Evolutionary conservation across 129 eudicot species (phyloP).

Genomic region (Artemisia argyi): DNA sequence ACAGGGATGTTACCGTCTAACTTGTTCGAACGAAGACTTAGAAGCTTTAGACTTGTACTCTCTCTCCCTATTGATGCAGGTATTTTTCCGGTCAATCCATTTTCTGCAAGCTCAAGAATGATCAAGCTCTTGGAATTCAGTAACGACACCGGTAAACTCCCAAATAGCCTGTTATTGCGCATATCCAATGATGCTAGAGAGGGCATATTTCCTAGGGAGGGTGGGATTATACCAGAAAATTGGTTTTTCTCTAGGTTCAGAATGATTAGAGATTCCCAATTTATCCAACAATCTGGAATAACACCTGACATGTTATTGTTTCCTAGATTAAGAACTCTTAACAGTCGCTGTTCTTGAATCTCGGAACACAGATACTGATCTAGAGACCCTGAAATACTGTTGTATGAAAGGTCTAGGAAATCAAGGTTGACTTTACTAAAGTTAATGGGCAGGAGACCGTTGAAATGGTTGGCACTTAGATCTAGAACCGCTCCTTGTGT

Average conservation of each 20-base stretch:
- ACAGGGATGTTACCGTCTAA: conserved; percentile 30
- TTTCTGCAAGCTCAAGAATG: conserved; percentile 32
- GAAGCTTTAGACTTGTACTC: conserved; percentile 4
- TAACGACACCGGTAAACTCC: conserved; percentile 23
- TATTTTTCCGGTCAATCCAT: conserved; percentile 25
- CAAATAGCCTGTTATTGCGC: conserved; percentile 31
- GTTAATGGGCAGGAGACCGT: no score
- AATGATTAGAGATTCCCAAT: conserved; percentile 25
- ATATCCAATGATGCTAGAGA: conserved; percentile 18
- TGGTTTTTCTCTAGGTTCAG: conserved; percentile 18
- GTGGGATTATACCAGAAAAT: conserved; percentile 27
- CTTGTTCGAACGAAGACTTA: conserved; percentile 36
- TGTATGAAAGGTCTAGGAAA: no score
- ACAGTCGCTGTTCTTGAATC: no score
- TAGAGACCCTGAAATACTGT: no score
- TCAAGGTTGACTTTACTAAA: no score
- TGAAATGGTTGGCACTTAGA: no score
- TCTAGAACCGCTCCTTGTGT: no score
- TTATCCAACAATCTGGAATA: conserved; percentile 2
- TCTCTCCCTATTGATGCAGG: conserved; percentile 25
- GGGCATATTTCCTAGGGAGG: conserved; percentile 23
- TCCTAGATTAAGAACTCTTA: conserved; percentile 32
- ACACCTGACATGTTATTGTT: conserved; percentile 36
- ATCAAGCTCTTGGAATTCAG: conserved; percentile 17
- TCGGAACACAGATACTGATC: no score